Evolutionary conservation across 257 asterid genomes (phyloP).

Genomic region (Verbena officinalis): DNA sequence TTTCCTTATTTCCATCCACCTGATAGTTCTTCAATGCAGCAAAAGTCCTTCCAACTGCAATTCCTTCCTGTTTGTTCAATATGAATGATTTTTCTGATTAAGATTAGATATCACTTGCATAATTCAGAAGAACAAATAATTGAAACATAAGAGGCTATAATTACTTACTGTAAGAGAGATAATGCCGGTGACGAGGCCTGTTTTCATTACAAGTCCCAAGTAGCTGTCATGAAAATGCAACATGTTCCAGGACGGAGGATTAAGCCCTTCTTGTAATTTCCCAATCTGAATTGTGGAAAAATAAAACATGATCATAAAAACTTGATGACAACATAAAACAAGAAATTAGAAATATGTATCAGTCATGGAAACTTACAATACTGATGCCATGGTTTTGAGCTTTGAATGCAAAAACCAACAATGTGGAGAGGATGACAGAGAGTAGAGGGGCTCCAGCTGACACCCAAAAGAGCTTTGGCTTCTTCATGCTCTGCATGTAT

Average conservation of each 20-base stretch:
- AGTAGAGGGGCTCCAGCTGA: conserved; percentile 93
- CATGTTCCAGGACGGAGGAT: conserved; percentile 95
- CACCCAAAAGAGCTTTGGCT: conserved; percentile 88
- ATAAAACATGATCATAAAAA: not conserved
- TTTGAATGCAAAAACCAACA: conserved; percentile 64
- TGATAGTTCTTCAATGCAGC: conserved; percentile 90
- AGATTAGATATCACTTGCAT: no score
- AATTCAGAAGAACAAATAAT: no score
- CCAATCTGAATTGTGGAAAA: conserved; percentile 57
- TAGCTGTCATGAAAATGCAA: conserved; percentile 62
- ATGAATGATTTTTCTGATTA: no score
- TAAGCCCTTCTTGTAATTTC: conserved; percentile 70
- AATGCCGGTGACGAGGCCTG: conserved; percentile 85
- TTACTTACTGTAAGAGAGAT: conserved; percentile 78
- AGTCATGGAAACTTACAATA: conserved; percentile 46
- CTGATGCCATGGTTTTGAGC: conserved; percentile 85
- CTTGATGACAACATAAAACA: no score
- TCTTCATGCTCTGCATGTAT: conserved; percentile 62
- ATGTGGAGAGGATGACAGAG: conserved; percentile 72
- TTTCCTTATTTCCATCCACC: conserved; percentile 92
- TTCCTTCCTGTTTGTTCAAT: conserved; percentile 66
- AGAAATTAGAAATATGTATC: no score
- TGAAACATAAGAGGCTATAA: not conserved
- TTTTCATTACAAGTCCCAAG: conserved; percentile 68
- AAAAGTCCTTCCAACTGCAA: conserved; percentile 94